Evolutionary conservation across 768 basidiomycete species (phyloP), one percentile per base, ranked within the genome.

Genomic region (Naganishia kalamii): DNA sequence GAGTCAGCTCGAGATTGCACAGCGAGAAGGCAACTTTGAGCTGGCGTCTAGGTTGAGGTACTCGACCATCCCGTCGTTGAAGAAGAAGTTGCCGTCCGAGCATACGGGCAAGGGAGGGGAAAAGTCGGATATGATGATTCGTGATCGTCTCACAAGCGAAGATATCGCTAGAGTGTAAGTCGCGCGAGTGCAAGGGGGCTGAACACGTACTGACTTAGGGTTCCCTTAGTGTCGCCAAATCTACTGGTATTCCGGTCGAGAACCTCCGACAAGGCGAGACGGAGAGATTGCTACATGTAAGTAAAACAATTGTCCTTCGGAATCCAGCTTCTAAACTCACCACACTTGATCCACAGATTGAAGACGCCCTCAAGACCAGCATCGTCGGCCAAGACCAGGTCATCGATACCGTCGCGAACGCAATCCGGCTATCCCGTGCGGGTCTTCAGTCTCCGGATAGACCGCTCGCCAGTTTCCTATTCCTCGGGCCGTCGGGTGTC

Each of bases 301-400:
- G 87, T 82, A 0, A 25, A 13, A 41, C 46, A 49, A 23, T 70
- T 60, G 8, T 51, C 33, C 37, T 47, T 46, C 35, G 37, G 23
- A 13, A 4, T 8, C 25, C 41, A 3, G 51, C 7, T 33, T 27
- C 46, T 46, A 19, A 2, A 35, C 23, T 62, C 17, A 65, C 40
- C 5, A 19, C 23, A 11, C 33, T 29, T 15, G n/a, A 6, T 29
- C 49, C 92, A 3, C 70, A 91, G 88, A 96, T 97, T 92, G 93
- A 97, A 75, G 87, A 89, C 35, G 80, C 82, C 0, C 82, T 97
- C 17, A 80, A 81, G 29, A 76, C 83, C 62, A 84, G 89, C 0
- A 88, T 98, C 8, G 87, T 98, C 3, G 92, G 94, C 1, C 94
- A 98, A 75, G 87, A 91, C 65, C 86, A 92, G 69, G 88, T 91